Percentiles rank a stretch among this genome's conserved stretches.
Evolutionary conservation across 2,329 filamentous ascomycete genomes (phyloP).

Genomic region (Diplocarpon rosae): DNA sequence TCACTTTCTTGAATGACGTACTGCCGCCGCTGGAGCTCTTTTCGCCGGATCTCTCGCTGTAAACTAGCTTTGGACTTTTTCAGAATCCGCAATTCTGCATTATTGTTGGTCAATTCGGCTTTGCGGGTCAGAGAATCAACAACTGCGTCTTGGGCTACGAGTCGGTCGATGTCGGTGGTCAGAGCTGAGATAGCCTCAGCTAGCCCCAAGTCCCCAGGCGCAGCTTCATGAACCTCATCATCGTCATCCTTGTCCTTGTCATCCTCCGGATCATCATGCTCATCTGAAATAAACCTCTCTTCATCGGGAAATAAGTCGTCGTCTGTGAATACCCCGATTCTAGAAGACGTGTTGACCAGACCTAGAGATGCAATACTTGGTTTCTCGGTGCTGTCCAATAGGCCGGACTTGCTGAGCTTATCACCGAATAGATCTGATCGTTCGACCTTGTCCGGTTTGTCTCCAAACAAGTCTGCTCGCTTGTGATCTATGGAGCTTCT

Average conservation of each 20-base stretch:
- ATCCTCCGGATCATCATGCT: constrained; percentile 59
- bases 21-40: constrained; percentile 91
- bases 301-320: constrained; percentile 91
- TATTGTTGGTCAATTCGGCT: constrained; percentile 94
- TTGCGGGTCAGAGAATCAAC: constrained; percentile 87
- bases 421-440: constrained; percentile 50
- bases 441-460: constrained; percentile 47
- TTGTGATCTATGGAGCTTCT: constrained; percentile 50
- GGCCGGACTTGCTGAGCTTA: constrained; percentile 30
- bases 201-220: constrained; percentile 84
- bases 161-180: constrained; percentile 82
- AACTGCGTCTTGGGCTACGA: constrained; percentile 78
- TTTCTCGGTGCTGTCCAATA: constrained; percentile 43
- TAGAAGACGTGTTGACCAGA: constrained; percentile 74
- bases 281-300: constrained; percentile 73
- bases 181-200: constrained; percentile 85
- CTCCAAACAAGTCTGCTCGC: constrained; percentile 33
- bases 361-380: constrained; percentile 87
- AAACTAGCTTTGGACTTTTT: constrained; percentile 90
- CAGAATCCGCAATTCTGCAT: constrained; percentile 80
- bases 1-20: constrained; percentile 97
- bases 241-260: constrained; percentile 49
- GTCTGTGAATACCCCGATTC: constrained; percentile 85
- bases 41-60: constrained; percentile 81
- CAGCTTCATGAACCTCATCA: constrained; percentile 86